These are phyloP conservation scores for Flaveria floridana DNA, from an alignment of 140 eudicot species.

Conservation along the genomic window DNA sequence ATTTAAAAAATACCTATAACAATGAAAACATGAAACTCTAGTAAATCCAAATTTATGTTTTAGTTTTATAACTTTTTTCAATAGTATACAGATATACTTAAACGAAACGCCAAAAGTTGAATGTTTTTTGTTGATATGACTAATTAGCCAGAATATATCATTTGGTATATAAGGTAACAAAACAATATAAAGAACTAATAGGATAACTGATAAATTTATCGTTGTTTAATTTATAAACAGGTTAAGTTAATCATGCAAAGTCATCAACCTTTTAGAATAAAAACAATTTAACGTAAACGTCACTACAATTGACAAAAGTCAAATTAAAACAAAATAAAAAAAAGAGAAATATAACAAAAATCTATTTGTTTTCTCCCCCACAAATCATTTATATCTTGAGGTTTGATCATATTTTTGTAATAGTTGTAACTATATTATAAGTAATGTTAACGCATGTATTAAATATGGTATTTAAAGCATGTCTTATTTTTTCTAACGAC, in stretches of 20 bases:
- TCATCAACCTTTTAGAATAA: slow-evolving; percentile 19
- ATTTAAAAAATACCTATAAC: too few species aligned
- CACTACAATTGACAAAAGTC: slow-evolving; percentile 26
- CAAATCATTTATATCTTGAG: slow-evolving; percentile 24
- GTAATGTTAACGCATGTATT: neutral
- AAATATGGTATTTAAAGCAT: neutral
- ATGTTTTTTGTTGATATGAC: neutral
- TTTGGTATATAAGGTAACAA: neutral
- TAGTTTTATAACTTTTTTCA: neutral
- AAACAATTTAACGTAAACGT: slow-evolving; percentile 9
- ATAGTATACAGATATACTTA: neutral
- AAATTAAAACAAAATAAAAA: slow-evolving; percentile 6
- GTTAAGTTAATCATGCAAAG: slow-evolving; percentile 20
- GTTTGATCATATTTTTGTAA: neutral
- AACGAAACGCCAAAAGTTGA: neutral
- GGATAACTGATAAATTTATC: neutral
- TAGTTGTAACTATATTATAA: neutral
- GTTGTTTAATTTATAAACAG: slow-evolving; percentile 1
- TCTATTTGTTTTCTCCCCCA: slow-evolving; percentile 14
- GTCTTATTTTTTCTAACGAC: too few species aligned
- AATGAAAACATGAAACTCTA: too few species aligned
- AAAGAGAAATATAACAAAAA: slow-evolving; percentile 10
- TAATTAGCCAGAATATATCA: neutral
- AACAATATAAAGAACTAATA: neutral
- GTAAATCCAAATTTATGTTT: neutral